These are phyloP conservation scores for Ogataea paradorogensis DNA, from an alignment of 805 yeast genomes.

Conservation along the genomic window DNA sequence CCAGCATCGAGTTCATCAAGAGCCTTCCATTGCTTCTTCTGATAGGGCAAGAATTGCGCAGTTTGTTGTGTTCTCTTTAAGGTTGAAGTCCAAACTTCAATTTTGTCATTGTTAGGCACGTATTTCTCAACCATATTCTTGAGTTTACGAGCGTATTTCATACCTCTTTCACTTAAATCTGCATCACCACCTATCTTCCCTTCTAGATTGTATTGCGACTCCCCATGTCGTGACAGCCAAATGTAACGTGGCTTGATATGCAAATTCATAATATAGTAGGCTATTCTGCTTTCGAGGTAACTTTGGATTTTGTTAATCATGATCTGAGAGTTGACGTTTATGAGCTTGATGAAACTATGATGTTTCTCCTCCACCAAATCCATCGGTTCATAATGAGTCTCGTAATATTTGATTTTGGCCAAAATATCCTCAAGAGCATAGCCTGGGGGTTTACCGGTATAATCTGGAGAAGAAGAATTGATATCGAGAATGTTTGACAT, in stretches of 20 bases:
- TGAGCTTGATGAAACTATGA: constrained; percentile 80
- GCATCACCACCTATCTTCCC: constrained; percentile 98
- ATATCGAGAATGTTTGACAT: constrained; percentile 81
- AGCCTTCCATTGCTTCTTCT: constrained; percentile 92
- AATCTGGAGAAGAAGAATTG: constrained; percentile 84
- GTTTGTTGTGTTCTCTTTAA: constrained; percentile 90
- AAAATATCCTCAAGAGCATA: constrained; percentile 70
- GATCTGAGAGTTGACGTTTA: constrained; percentile 85
- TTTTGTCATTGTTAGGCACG: constrained; percentile 55
- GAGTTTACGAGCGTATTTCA: constrained; percentile 75
- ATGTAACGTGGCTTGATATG: constrained; percentile 90
- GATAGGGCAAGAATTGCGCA: constrained; percentile 75
- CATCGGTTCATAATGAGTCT: constrained; percentile 73
- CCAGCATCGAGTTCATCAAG: constrained; percentile 97
- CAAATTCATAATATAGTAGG: constrained; percentile 91
- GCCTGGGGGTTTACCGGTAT: constrained; percentile 63
- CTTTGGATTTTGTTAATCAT: constrained; percentile 84
- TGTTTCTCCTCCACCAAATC: constrained; percentile 54
- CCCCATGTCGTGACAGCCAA: constrained; percentile 96
- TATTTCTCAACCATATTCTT: constrained; percentile 72
- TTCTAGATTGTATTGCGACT: constrained; percentile 83
- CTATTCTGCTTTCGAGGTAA: constrained; percentile 87
- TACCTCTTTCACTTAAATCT: constrained; percentile 77
- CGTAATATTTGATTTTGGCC: constrained; percentile 71
- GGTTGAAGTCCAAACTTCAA: constrained; percentile 96